Evolutionary conservation across 306 rosid genomes (phyloP), one percentile per base, ranked within the genome.

Genomic region (Quercus engelmannii): DNA sequence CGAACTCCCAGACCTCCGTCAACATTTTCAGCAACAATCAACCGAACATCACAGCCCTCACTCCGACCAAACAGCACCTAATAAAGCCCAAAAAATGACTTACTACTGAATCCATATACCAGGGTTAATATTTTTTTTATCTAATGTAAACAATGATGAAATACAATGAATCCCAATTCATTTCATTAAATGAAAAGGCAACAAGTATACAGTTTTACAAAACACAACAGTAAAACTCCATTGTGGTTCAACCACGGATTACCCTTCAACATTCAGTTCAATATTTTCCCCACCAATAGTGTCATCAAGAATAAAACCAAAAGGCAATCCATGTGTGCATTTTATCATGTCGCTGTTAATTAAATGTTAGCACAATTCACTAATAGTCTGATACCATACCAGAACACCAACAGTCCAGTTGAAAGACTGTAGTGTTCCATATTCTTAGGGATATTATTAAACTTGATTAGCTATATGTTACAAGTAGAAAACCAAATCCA

Each of bases 11-110:
- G 79, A 25, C 86, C 86, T 23, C 80, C 83, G 19, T 78, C 74
- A 0, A 38, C 54, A 55, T 69, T 74, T 70, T 78, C 83, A 5
- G 77, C 79, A 19, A 8, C 52, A 18, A 83, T 80, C 70, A 78
- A 54, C 54, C 78, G 62, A 30, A 83, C 81, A 61, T 79, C 80
- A 64, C 80, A 83, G 18, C 81, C 80, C 52, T 14, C 61, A 4
- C 74, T 75, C 70, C 43, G 21, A 56, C 86, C 86, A 77, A 83
- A 83, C 55, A 79, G 80, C 30, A 83, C 86, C 83, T 83, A 63
- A 23, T 57, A 67, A 57, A 43, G 73, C 70, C 76, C 64, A 72
- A 30, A 52, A 14, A 55, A n/a, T 73, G 4, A 73, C 67, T 31
- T 13, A 31, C 30, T 10, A 14, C n/a, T n/a, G 23, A 74, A 23